These are phyloP conservation scores for Jatropha multifida DNA, from an alignment of 441 rosid species.

Conservation along the genomic window DNA sequence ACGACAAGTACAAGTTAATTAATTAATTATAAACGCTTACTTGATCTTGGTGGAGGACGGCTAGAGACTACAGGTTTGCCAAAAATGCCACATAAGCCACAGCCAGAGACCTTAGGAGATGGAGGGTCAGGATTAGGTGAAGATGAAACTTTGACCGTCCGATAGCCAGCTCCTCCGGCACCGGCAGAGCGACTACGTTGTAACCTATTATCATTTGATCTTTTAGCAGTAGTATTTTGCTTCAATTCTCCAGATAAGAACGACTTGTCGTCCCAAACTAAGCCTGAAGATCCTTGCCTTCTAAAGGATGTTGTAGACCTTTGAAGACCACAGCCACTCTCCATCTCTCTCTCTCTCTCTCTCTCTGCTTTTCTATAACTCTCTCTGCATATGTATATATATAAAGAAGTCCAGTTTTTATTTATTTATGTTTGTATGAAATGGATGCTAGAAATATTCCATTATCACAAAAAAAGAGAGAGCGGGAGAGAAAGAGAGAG, in stretches of 20 bases:
- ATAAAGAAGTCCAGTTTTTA: too few species aligned
- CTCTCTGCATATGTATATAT: too few species aligned
- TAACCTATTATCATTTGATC: not conserved
- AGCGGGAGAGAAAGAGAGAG: not conserved
- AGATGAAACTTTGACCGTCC: slow-evolving; percentile 41
- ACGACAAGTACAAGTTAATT: not conserved
- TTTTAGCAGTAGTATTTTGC: not conserved
- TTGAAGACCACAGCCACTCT: slow-evolving; percentile 35
- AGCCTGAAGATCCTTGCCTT: slow-evolving; percentile 62
- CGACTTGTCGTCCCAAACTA: slow-evolving; percentile 60
- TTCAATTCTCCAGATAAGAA: slow-evolving; percentile 46
- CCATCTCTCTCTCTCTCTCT: not conserved
- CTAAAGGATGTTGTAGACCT: slow-evolving; percentile 59
- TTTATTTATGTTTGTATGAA: not conserved
- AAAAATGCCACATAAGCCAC: slow-evolving; percentile 54
- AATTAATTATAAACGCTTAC: not conserved
- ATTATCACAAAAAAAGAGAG: not conserved
- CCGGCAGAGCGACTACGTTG: slow-evolving; percentile 27
- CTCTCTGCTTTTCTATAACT: not conserved
- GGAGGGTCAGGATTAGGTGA: slow-evolving; percentile 64
- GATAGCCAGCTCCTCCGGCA: slow-evolving; percentile 18
- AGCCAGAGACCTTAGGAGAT: slow-evolving; percentile 76
- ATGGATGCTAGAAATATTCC: not conserved
- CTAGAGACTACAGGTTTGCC: slow-evolving; percentile 9
- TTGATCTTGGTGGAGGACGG: slow-evolving; percentile 1